Base-by-base conservation (phyloP, 306 rosid species). In the Cucurbita pepo region DNA sequence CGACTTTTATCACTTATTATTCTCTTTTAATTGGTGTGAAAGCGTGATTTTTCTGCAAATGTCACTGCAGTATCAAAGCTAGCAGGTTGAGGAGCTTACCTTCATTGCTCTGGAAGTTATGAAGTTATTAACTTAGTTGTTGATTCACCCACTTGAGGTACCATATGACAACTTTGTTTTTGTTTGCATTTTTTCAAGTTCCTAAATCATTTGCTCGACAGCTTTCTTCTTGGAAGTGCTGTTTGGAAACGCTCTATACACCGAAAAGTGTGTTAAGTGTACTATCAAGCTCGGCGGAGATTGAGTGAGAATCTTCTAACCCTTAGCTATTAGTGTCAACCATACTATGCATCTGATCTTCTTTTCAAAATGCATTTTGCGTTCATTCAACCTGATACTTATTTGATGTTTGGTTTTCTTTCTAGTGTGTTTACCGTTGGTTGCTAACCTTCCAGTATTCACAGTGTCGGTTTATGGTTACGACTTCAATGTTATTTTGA, bases 11-110 rank as follows among this genome's bases (percentile, higher is more conserved):
- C 77, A 50, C 60, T 71, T 81, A 13, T 75, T 78, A 51, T 22
- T 66, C 71, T 75, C 51, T 78, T 74, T 57, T 56, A 52, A 77
- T 67, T 69, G 78, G 55, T 79, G 76, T 77, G 82, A 53, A 84
- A 84, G 80, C 76, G 77, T 79, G 75, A 72, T 76, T 80, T 76
- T 79, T 88, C 90, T 89, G 87, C 95, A 55, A 79, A 90, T 94
- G 89, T 86, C 92, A 81, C 91, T 91, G 99, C 99, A 95, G 99
- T 89, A 84, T 80, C 90, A 86, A 88, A 89, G 96, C 96, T 80
- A 77, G 89, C 97, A 89, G 92, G 92, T 91, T 89, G 97, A 85
- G 96, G 97, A 88, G 87, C 90, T 88, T 89, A 53, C 85, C 84
- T 72, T 83, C 84, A 77, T 81, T 75, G 21, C 76, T 71, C 84